Evolutionary conservation across 306 rosid genomes (phyloP), one percentile per base, ranked within the genome.

Genomic region (Quercus agrifolia): DNA sequence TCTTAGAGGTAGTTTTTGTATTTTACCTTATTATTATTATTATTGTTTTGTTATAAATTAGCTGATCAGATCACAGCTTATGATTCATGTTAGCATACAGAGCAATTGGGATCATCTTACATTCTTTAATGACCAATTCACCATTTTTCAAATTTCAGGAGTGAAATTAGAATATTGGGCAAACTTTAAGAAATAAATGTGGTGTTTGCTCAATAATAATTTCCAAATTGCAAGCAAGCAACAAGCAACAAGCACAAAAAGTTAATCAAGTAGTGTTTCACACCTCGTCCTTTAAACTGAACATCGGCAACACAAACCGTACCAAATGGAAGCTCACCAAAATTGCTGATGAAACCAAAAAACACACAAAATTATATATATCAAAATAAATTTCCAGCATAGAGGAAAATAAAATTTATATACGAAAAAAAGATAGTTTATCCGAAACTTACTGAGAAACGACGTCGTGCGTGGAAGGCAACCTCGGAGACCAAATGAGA

Each of bases 211-310:
- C 46, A 41, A 41, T 41, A 13, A 33, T 4, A 20, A 38, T 31
- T 69, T 54, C 70, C 30, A 14, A 62, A 14, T 61, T 31, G 55
- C 75, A 75, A 33, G 25, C 61, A 30, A 82, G 25, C 61, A 30
- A 82, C 15, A 52, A 76, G 74, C 75, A 69, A 82, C 15, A 52
- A 76, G 74, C 75, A 69, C 30, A 56, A 59, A 55, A 67, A 77
- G 28, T 21, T 49, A 49, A 75, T 58, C 17, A 80, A 76, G 74
- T 54, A 18, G 81, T 70, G 56, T 18, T 73, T 78, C 90, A 63
- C 73, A 95, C 99, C 99, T 89, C 97, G 82, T 57, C 99, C 99
- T 70, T 88, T 93, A 85, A 85, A 86, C 90, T 96, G 98, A 82
- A 85, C 79, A 85, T 96, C 96, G 57, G 97, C 85, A 76, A 93